Evolutionary conservation across 1,284 basidiomycete species (phyloP).

Genomic region (Taiwanofungus camphoratus): DNA sequence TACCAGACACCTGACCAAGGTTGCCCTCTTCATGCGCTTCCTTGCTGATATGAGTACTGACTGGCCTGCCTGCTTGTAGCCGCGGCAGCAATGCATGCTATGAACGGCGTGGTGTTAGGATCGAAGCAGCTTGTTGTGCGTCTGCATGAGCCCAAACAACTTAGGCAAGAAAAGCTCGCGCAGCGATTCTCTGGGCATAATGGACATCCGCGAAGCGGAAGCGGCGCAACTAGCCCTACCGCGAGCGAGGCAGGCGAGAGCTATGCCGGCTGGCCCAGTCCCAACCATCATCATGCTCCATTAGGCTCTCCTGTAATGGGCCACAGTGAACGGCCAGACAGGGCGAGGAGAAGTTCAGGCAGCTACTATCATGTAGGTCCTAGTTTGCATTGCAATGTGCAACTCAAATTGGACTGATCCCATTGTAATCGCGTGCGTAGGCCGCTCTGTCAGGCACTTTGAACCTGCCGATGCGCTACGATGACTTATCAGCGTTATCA

Average conservation of each 20-base stretch:
- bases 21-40: constrained; percentile 24
- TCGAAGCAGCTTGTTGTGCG: constrained; percentile 79
- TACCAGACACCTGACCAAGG: constrained; percentile 83
- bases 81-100: constrained; percentile 62
- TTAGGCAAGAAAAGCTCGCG: constrained; percentile 83
- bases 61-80: constrained; percentile 37
- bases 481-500: constrained; percentile 73
- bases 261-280: constrained; percentile 65
- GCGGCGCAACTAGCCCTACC: constrained; percentile 77
- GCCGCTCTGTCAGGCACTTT: constrained; percentile 73
- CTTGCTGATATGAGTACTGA: constrained; percentile 3
- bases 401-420: constrained; percentile 2
- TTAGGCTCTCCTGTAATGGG: constrained; percentile 52
- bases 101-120: constrained; percentile 73
- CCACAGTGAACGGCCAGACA: constrained; percentile 52
- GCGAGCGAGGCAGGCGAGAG: constrained; percentile 75
- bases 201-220: constrained; percentile 69
- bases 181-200: constrained; percentile 68
- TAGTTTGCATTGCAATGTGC: not conserved
- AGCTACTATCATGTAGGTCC: constrained; percentile 71
- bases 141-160: constrained; percentile 84
- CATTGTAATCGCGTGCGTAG: constrained; percentile 29
- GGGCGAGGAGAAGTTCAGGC: constrained; percentile 69
- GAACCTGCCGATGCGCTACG: constrained; percentile 74
- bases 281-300: constrained; percentile 45